phyloP scores from a whole-genome alignment of 345 rosid genomes.

The Boechera divaricarpa region DNA sequence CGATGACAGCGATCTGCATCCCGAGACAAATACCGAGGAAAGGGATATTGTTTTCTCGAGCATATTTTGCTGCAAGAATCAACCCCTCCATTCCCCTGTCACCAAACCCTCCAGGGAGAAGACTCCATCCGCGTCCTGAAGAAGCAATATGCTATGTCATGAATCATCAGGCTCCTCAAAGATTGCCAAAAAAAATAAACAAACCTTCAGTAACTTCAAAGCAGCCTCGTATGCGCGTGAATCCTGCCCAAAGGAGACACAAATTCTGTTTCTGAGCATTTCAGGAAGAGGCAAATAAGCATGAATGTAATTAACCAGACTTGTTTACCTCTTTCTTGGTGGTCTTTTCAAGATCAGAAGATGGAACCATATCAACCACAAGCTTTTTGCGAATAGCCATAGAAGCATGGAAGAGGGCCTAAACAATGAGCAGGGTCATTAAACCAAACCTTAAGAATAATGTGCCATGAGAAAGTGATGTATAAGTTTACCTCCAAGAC shows the following conservation, averaged over 20 bases:
- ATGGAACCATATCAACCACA: slow-evolving; percentile 81
- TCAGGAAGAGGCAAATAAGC: slow-evolving; percentile 14
- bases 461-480: background rate
- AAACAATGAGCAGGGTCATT: slow-evolving; percentile 22
- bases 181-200: background rate
- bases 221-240: slow-evolving; percentile 73
- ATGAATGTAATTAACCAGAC: background rate
- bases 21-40: slow-evolving; percentile 94
- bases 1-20: slow-evolving; percentile 95
- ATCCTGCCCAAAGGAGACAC: slow-evolving; percentile 49
- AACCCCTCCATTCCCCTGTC: slow-evolving; percentile 92
- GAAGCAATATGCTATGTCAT: background rate
- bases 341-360: slow-evolving; percentile 79
- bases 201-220: slow-evolving; percentile 76
- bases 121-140: slow-evolving; percentile 80
- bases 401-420: slow-evolving; percentile 96
- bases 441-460: background rate
- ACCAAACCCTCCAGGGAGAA: slow-evolving; percentile 98
- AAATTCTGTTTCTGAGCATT: background rate
- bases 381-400: slow-evolving; percentile 70
- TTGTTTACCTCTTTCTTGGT: slow-evolving; percentile 63
- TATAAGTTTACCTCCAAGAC: slow-evolving; percentile 60
- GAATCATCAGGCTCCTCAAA: slow-evolving; percentile 7
- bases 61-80: slow-evolving; percentile 83
- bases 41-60: slow-evolving; percentile 80